Evolutionary conservation across 1,284 basidiomycete genomes (phyloP), one percentile per base, ranked within the genome.

Genomic region (Pholiota adiposa): DNA sequence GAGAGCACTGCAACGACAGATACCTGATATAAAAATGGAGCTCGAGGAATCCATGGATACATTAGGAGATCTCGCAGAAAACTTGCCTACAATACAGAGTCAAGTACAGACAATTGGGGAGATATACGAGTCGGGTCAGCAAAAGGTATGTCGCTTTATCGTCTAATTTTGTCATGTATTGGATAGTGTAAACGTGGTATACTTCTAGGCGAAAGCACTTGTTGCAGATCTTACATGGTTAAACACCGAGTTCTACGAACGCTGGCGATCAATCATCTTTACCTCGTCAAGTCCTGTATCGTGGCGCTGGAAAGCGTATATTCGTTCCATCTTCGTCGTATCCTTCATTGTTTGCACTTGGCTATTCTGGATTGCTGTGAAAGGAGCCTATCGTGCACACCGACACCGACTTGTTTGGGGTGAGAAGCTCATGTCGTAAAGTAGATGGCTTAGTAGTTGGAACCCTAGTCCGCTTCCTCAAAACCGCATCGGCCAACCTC

Each of bases 361-460:
- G 81, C 74, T 88, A 29, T 73, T 81, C n/a, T 88, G 81, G 79
- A 80, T 87, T 34, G 82, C 84, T 0, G 66, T 89, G 16, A 77
- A 79, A 18, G 89, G 89, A 31, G 88, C 82, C 29, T 86, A 88
- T 58, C 78, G 86, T 36, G 89, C 89, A 14, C 87, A 92, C 68
- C 78, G 85, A 63, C 84, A 90, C 65, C 77, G 88, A 46, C 80
- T 90, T 25, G 83, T 92, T 14, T 92, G 89, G 89, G 89, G 89
- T 44, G 87, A 89, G 67, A 81, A 85, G 56, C 77, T 92, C 59
- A 88, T 90, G 80, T 88, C 85, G 38, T 91, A 65, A 63, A n/a
- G n/a, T n/a, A n/a, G 6, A 41, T 14, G 43, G 11, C 40, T n/a
- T 36, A 19, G 14, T 3, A n/a, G 18, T 31, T 18, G 23, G 25